phyloP scores from a whole-genome alignment of 129 eudicot genomes.

The Pulicaria dysenterica region DNA sequence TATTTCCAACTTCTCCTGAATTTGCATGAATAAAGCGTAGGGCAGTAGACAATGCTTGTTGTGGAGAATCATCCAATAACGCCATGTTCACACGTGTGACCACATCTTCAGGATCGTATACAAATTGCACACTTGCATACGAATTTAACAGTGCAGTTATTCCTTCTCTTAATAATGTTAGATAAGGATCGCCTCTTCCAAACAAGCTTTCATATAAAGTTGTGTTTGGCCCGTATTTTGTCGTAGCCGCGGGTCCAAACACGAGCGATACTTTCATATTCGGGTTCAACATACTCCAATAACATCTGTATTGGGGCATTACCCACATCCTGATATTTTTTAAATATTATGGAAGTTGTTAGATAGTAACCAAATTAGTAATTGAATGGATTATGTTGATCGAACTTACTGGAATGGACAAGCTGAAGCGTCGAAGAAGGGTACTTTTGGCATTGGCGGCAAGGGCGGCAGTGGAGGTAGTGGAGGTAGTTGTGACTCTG shows the following conservation, averaged over 20 bases:
- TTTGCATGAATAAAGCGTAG: slow-evolving; percentile 72
- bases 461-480: slow-evolving; percentile 38
- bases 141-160: slow-evolving; percentile 80
- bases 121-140: slow-evolving; percentile 51
- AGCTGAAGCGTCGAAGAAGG: slow-evolving; percentile 71
- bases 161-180: slow-evolving; percentile 77
- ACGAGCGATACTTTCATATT: slow-evolving; percentile 53
- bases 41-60: slow-evolving; percentile 55
- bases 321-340: slow-evolving; percentile 51
- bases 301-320: slow-evolving; percentile 71
- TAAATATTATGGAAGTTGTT: too few relatives aligned
- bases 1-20: slow-evolving; percentile 51
- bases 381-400: neutral
- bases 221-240: slow-evolving; percentile 59
- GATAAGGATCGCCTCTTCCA: slow-evolving; percentile 78
- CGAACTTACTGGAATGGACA: slow-evolving; percentile 68
- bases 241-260: slow-evolving; percentile 70
- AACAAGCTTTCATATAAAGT: slow-evolving; percentile 49
- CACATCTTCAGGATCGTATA: slow-evolving; percentile 50
- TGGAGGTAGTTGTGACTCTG: slow-evolving; percentile 10
- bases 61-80: slow-evolving; percentile 37
- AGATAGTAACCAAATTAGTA: neutral
- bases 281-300: slow-evolving; percentile 68
- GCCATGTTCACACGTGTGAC: slow-evolving; percentile 53
- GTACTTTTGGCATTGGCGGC: slow-evolving; percentile 57